Conservation (phyloP, 129 eudicot species). For the Dittrichia graveolens region DNA sequence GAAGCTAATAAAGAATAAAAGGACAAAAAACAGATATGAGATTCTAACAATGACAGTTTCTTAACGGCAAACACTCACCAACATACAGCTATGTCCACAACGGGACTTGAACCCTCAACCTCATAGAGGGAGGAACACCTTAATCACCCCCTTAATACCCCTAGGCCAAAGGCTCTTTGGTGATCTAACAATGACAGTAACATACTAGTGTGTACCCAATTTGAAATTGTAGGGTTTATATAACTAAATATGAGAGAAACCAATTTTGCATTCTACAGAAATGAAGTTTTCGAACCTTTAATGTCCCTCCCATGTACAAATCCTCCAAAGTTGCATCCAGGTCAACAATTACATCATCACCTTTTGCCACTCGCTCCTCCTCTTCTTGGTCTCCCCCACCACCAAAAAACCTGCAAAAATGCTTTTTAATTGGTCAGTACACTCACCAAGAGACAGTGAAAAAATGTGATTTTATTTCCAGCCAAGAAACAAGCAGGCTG, state of each 20-base stretch:
- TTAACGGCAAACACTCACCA: not conserved
- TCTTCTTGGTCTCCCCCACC: slow-evolving; percentile 86
- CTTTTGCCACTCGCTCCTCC: slow-evolving; percentile 85
- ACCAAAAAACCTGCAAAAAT: slow-evolving; percentile 76
- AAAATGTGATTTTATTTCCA: slow-evolving; percentile 12
- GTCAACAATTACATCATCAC: slow-evolving; percentile 94
- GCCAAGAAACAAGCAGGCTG: not conserved
- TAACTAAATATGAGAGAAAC: not conserved
- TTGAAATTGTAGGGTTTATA: slow-evolving; percentile 2
- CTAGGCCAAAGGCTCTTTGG: no score
- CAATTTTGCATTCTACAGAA: not conserved
- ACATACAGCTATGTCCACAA: not conserved
- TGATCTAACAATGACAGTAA: not conserved
- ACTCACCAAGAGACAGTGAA: slow-evolving; percentile 19
- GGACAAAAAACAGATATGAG: no score
- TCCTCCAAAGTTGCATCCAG: slow-evolving; percentile 96
- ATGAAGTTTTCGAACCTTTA: slow-evolving; percentile 60
- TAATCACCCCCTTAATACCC: no score
- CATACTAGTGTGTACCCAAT: not conserved
- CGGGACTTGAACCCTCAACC: no score
- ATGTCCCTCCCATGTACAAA: slow-evolving; percentile 94
- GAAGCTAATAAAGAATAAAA: no score
- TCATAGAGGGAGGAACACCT: no score
- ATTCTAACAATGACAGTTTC: no score
- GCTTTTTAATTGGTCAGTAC: slow-evolving; percentile 15